Evolutionary conservation across 2,329 filamentous ascomycete genomes (phyloP), one percentile per base, ranked within the genome.

Genomic region (Westerdykella ornata): DNA sequence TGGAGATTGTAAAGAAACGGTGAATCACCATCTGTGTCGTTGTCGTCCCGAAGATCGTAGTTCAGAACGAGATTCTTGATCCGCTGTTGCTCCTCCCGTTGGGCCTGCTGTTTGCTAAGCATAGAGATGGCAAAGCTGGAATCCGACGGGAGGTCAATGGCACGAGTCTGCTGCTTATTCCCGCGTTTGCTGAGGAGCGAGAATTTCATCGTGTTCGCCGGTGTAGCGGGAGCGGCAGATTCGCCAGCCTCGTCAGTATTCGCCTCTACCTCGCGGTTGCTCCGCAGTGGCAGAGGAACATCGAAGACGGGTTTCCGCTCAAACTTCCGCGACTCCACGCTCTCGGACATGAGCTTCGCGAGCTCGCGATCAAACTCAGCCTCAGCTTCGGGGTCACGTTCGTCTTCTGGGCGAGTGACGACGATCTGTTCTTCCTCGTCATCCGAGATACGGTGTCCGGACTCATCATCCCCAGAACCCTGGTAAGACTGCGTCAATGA

Each of bases 61-160:
- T 96, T 97, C 54, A 98, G 74, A 40, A 98, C 92, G 35, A 98
- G 75, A 59, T 88, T 95, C 72, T 98, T 98, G 78, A 98, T 98
- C 48, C 92, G 85, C 66, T 96, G 88, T 66, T 98, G 90, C 66
- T 98, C 94, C 62, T 95, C 92, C 39, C 85, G 84, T 63, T 97
- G 90, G 2, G 88, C 90, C 68, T 94, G 85, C 63, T 96, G 89
- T 69, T 97, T 89, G 46, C 80, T 88, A 63, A 88, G 92, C 88
- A 98, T 92, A 33, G 92, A 92, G 51, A 97, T 78, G 5, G 92
- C 92, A 68, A 98, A 96, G 37, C 81, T 89, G 1, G 92, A 97
- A 64, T 98, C 86, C 2, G 90, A 82, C 8, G 85, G 85, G 36
- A 97, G 73, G 57, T 92, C 88, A 53, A 97, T 89, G 5, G 86